Percentiles rank a stretch among this genome's conserved stretches.
These are phyloP conservation scores for Cucurbita argyrosperma DNA, from an alignment of 306 rosid species.

Conservation along the genomic window DNA sequence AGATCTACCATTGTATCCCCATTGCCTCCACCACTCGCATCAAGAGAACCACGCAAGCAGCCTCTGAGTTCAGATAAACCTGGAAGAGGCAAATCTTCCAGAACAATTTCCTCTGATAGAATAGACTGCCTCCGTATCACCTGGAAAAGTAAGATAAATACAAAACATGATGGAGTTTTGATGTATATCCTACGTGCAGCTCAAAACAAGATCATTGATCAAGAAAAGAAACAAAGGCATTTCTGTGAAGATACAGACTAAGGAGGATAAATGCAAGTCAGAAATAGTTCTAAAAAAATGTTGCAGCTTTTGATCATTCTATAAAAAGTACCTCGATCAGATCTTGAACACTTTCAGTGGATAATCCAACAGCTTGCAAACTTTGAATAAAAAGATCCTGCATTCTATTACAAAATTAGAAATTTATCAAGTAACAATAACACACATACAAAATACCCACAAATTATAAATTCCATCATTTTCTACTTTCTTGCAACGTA, in stretches of 20 bases:
- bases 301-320: background rate
- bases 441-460: background rate
- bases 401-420: constrained; percentile 12
- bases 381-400: constrained; percentile 77
- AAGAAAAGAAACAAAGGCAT: background rate
- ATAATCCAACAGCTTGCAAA: constrained; percentile 68
- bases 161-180: background rate
- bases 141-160: constrained; percentile 27
- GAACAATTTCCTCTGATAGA: constrained; percentile 40
- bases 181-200: constrained; percentile 8
- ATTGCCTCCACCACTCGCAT: constrained; percentile 94
- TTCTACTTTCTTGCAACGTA: background rate
- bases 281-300: background rate
- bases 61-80: constrained; percentile 82
- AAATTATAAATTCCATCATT: background rate
- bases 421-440: background rate
- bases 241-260: background rate
- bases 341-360: constrained; percentile 33
- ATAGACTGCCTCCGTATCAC: constrained; percentile 38
- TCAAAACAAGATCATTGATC: constrained; percentile 1
- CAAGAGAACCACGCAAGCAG: constrained; percentile 79
- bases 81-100: constrained; percentile 66
- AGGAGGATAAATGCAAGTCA: background rate
- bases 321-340: constrained; percentile 58
- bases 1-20: constrained; percentile 79